Evolutionary conservation across 2,329 filamentous ascomycete species (phyloP), one percentile per base, ranked within the genome.

Genomic region (Penicillium sp.): DNA sequence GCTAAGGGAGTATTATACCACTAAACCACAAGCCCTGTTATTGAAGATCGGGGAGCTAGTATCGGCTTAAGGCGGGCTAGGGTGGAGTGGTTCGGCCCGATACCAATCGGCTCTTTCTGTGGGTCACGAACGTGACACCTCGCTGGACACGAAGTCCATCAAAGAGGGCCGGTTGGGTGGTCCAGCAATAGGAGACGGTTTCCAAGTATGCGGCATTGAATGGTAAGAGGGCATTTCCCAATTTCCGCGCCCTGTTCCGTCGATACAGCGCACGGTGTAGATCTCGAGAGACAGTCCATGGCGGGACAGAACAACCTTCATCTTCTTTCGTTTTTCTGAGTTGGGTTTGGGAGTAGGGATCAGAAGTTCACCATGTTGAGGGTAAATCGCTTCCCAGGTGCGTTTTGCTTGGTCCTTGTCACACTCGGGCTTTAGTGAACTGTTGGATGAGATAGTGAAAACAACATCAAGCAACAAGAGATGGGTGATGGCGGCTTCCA

Each of bases 1-100:
- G 72, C 74, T 76, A 76, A 76, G 74, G 72, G 73, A 67, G 72
- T 72, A 76, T 76, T 74, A 76, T 77, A 77, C 75, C 75, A 76
- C 74, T 76, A 76, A 76, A 77, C 74, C 74, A 76, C 72, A 69
- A 68, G 66, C 66, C 66, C 66, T 59, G 40, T 60, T 50, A 51
- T 63, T 53, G 37, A 50, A 13, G 20, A 18, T 20, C 45, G 8
- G 20, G 5, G 8, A 22, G n/a, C n/a, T 29, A 18, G 14, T 46
- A 40, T 52, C 48, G 53, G 42, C 34, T 46, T n/a, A 52, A 56
- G 40, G 20, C 22, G 34, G 58, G 31, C 29, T 4, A 6, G 18
- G n/a, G 45, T 52, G 50, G 50, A 52, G 50, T 46, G 48, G 32
- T 40, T 51, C 58, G 29, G 52, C 26, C 45, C 52, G 51, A 32